These are phyloP conservation scores for Populus hybrid DNA, from an alignment of 441 rosid species.

Conservation along the genomic window DNA sequence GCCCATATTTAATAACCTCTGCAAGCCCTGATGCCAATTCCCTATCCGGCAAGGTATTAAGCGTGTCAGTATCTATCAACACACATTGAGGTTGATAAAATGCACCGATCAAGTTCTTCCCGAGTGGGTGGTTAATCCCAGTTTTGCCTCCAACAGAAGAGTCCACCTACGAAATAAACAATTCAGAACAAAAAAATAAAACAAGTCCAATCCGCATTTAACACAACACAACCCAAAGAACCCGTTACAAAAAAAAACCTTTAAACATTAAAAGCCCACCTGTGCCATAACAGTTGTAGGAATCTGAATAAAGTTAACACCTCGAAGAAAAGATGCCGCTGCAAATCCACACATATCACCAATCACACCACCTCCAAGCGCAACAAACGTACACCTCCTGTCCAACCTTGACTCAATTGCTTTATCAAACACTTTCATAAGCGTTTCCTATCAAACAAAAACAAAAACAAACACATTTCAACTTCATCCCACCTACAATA, in stretches of 20 bases:
- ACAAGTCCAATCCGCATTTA: background rate
- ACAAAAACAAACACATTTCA: conserved; percentile 1
- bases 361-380: conserved; percentile 96
- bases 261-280: conserved; percentile 36
- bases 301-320: conserved; percentile 96
- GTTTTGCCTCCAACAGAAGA: conserved; percentile 99
- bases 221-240: background rate
- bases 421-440: conserved; percentile 93
- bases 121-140: conserved; percentile 86
- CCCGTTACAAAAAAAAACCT: background rate
- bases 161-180: conserved; percentile 59
- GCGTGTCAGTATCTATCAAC: conserved; percentile 80
- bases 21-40: conserved; percentile 94
- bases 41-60: conserved; percentile 84
- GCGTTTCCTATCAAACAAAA: conserved; percentile 52
- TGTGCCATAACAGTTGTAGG: conserved; percentile 98
- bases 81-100: conserved; percentile 99
- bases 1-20: conserved; percentile 93
- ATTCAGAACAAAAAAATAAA: background rate
- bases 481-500: background rate
- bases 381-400: conserved; percentile 80
- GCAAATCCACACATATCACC: conserved; percentile 99
- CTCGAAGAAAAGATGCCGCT: conserved; percentile 91
- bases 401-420: conserved; percentile 92
- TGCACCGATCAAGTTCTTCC: conserved; percentile 97